Conservation (phyloP, 2,329 filamentous ascomycete genomes). For the Phialemonium atrogriseum region DNA sequence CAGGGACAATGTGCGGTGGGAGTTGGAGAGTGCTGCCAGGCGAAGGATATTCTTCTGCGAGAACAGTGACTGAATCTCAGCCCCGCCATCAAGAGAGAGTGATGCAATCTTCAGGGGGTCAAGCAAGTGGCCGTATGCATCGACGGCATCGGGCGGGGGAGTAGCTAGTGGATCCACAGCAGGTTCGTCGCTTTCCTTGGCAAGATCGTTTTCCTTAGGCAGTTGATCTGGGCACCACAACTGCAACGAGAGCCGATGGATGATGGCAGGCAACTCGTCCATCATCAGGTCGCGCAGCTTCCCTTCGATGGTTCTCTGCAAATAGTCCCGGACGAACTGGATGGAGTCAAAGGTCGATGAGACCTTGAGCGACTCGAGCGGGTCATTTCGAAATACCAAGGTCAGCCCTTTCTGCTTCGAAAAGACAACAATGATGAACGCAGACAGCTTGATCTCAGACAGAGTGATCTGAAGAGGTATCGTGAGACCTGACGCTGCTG, state of each 20-base stretch:
- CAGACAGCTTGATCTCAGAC: constrained; percentile 90
- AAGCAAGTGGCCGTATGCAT: constrained; percentile 68
- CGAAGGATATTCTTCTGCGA: constrained; percentile 90
- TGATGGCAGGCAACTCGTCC: constrained; percentile 94
- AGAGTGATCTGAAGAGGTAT: constrained; percentile 97
- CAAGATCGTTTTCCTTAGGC: constrained; percentile 54
- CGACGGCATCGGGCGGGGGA: constrained; percentile 73
- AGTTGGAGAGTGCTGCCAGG: constrained; percentile 74
- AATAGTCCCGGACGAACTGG: constrained; percentile 92
- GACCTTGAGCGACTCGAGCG: constrained; percentile 93
- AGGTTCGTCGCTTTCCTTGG: constrained; percentile 41
- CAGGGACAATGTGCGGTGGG: constrained; percentile 80
- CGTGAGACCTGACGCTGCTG: constrained; percentile 83
- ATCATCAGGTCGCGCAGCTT: constrained; percentile 92
- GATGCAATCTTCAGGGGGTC: constrained; percentile 69
- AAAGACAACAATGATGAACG: constrained; percentile 96
- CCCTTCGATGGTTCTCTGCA: constrained; percentile 91
- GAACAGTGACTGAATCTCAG: constrained; percentile 82
- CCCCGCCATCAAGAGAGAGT: constrained; percentile 68
- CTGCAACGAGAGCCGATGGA: constrained; percentile 81
- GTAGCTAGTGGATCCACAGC: constrained; percentile 74
- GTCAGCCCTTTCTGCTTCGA: constrained; percentile 96
- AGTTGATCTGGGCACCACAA: constrained; percentile 86
- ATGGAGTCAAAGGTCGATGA: constrained; percentile 99
- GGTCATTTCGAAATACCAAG: constrained; percentile 95